These are phyloP conservation scores for Penicillium sclerotigenum DNA, from an alignment of 2,329 filamentous ascomycete species.

Conservation along the genomic window DNA sequence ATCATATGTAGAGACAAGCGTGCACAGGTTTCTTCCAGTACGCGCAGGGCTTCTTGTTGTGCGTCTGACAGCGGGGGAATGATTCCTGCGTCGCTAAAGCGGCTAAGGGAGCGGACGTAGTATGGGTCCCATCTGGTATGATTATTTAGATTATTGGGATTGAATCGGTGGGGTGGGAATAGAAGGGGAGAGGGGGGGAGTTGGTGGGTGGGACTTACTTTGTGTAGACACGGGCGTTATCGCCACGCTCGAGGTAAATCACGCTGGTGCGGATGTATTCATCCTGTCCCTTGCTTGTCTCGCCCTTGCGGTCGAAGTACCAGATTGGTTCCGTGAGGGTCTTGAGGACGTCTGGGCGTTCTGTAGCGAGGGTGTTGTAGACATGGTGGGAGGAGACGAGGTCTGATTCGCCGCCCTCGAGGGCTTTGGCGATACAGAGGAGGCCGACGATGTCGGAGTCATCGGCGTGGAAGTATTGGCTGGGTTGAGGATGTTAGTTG, in stretches of 20 bases:
- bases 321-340: slow-evolving; percentile 73
- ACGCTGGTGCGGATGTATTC: slow-evolving; percentile 70
- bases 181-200: too few species aligned
- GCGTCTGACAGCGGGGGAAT: slow-evolving; percentile 69
- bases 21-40: slow-evolving; percentile 74
- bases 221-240: slow-evolving; percentile 66
- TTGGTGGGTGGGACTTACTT: slow-evolving; percentile 50
- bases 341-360: slow-evolving; percentile 75
- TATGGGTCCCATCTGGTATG: slow-evolving; percentile 73
- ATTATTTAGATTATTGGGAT: too few species aligned
- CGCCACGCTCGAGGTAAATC: slow-evolving; percentile 71
- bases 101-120: slow-evolving; percentile 70
- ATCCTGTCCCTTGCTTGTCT: slow-evolving; percentile 70
- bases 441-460: slow-evolving; percentile 80
- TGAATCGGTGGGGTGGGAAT: too few species aligned
- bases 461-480: slow-evolving; percentile 83
- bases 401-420: slow-evolving; percentile 81
- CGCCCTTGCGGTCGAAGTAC: slow-evolving; percentile 92
- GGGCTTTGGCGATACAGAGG: slow-evolving; percentile 72
- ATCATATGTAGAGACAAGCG: slow-evolving; percentile 77
- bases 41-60: slow-evolving; percentile 64
- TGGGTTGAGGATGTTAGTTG: slow-evolving; percentile 19
- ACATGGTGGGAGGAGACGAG: slow-evolving; percentile 75
- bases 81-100: slow-evolving; percentile 69
- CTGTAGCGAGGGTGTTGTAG: slow-evolving; percentile 72